phyloP scores from a whole-genome alignment of 495 filamentous ascomycete species.

The Penicillium steckii region DNA sequence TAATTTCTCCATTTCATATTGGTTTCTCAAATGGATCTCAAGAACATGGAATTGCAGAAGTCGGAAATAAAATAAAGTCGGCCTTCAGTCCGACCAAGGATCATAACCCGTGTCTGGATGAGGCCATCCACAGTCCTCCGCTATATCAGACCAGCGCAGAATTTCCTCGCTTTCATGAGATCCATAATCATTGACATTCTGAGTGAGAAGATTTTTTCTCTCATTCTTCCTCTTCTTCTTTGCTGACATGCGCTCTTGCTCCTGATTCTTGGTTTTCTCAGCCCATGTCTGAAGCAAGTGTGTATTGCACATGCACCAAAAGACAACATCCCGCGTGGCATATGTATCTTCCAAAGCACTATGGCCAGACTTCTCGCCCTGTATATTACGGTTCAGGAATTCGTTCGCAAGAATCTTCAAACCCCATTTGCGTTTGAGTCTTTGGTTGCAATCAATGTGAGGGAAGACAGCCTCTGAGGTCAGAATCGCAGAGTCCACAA shows the following conservation, averaged over 20 bases:
- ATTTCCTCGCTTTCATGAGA: too few relatives aligned
- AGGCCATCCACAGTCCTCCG: too few relatives aligned
- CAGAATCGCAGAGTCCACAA: conserved; percentile 35
- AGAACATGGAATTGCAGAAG: too few relatives aligned
- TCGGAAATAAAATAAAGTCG: too few relatives aligned
- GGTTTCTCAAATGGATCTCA: too few relatives aligned
- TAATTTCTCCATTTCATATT: too few relatives aligned
- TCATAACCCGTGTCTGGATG: too few relatives aligned
- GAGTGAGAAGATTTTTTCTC: too few relatives aligned
- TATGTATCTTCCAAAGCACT: conserved; percentile 34
- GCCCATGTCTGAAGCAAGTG: conserved; percentile 14
- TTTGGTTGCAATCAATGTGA: not conserved
- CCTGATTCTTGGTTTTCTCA: not conserved
- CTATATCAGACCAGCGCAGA: too few relatives aligned
- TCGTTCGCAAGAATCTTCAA: conserved; percentile 26
- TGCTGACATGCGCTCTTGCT: not conserved
- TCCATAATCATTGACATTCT: too few relatives aligned
- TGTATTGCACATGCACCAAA: conserved; percentile 29
- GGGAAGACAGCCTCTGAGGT: conserved; percentile 13
- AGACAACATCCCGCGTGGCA: conserved; percentile 31
- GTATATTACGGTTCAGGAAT: conserved; percentile 25
- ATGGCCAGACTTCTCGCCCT: conserved; percentile 28
- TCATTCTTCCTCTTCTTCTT: too few relatives aligned
- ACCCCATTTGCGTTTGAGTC: conserved; percentile 6
- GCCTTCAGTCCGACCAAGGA: too few relatives aligned